Conservation (phyloP, 1,284 basidiomycete species). For the Moesziomyces sp. region DNA sequence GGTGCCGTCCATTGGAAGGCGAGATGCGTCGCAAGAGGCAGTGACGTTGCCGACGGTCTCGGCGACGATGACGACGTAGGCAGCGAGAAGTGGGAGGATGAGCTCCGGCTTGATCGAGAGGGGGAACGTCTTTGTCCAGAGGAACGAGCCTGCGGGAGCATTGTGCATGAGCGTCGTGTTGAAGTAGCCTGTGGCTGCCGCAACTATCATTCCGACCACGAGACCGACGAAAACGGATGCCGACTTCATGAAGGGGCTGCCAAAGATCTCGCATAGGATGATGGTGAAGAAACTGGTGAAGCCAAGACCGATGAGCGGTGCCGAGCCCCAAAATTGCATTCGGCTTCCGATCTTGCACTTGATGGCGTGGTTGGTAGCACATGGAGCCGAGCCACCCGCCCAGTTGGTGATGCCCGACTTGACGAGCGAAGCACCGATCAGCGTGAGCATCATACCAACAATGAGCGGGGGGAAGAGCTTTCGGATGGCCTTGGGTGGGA, state of each 20-base stretch:
- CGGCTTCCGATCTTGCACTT: constrained; percentile 26
- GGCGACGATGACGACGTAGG: constrained; percentile 27
- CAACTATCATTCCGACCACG: constrained; percentile 46
- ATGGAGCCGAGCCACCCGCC: constrained; percentile 38
- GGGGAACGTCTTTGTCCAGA: constrained; percentile 38
- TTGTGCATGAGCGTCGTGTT: constrained; percentile 18
- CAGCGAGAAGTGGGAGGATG: constrained; percentile 32
- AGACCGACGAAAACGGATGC: constrained; percentile 45
- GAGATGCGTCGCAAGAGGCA: constrained; percentile 36
- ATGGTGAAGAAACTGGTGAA: constrained; percentile 39
- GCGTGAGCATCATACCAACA: constrained; percentile 38
- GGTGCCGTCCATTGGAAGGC: constrained; percentile 30
- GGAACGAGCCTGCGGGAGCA: constrained; percentile 28
- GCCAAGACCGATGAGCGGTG: constrained; percentile 40
- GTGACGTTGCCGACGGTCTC: constrained; percentile 45
- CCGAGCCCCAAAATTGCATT: constrained; percentile 35
- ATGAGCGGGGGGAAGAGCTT: constrained; percentile 46
- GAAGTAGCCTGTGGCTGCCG: constrained; percentile 46
- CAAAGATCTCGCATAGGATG: constrained; percentile 45
- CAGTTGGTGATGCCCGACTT: constrained; percentile 39
- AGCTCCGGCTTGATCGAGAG: constrained; percentile 26
- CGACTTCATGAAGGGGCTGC: constrained; percentile 44
- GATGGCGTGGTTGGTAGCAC: constrained; percentile 23
- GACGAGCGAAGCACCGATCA: constrained; percentile 35
- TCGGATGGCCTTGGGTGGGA: constrained; percentile 35